Evolutionary conservation across 2,329 filamentous ascomycete species (phyloP), one percentile per base, ranked within the genome.

Genomic region (Purpureocillium takamizusanense): DNA sequence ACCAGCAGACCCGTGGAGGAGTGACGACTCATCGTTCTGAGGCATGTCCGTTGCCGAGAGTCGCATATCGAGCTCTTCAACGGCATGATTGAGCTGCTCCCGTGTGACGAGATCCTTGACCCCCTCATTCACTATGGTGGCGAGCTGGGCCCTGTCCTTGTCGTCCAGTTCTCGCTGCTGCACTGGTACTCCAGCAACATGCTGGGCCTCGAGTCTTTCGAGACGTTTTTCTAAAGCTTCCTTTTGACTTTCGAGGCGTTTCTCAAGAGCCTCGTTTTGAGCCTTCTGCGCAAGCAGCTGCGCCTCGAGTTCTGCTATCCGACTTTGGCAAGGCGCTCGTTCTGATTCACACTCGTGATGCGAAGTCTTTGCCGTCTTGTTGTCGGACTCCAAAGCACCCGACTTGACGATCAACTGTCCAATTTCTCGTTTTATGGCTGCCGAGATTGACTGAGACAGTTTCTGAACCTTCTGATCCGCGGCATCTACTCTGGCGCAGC

Each of bases 161-260:
- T 25, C 21, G 21, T 25, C 21, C 21, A 41, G 11, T 28, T 46
- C 21, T 32, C 29, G 21, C 11, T 18, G 21, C 12, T n/a, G 16
- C 6, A 10, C 30, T 33, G 13, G n/a, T 15, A 16, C 5, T 27
- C 18, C 31, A 7, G 32, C 23, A 7, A 30, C 16, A 10, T n/a
- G 4, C 17, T n/a, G 11, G 18, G 9, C n/a, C n/a, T n/a, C 47
- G 12, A 43, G 21, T 14, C 27, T 43, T 12, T 39, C 49, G 7
- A 54, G 38, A 23, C 49, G 51, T 8, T 42, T 41, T 31, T 55
- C 50, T 7, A 63, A 44, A 7, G 29, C 7, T 47, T 42, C 17
- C 32, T 43, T 30, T 37, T 36, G 16, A 34, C 28, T 17, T 29
- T 39, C 32, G 11, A 47, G 31, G 4, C 40, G 36, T 8, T 42